Evolutionary conservation across 768 basidiomycete species (phyloP), one percentile per base, ranked within the genome.

Genomic region (Termitomyces sp.): DNA sequence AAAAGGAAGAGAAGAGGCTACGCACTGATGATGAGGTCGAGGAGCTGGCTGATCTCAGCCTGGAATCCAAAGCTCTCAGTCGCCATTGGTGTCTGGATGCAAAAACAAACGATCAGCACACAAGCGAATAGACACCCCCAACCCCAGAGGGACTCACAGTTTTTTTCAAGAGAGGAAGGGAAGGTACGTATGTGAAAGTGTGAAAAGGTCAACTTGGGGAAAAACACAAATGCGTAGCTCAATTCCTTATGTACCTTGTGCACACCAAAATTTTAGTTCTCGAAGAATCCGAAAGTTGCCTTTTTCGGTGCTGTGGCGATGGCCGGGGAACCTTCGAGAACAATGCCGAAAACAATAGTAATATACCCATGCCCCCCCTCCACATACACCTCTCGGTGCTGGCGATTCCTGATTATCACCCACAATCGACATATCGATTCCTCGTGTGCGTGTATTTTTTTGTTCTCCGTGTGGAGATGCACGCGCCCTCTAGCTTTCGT

Each of bases 21-120:
- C 90, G 58, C 68, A 93, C 91, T 98, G 84, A 98, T 98, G 81
- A 98, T 98, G 70, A 98, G 78, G 81, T 98, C 96, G 63, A 98
- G 83, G 67, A 98, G 82, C 78, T 98, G 97, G 73, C 88, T 90
- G 86, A 99, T 98, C 84, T 98, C 96, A 72, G 96, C 96, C 74
- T 98, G 94, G 86, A 95, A 95, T 73, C 91, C 91, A 74, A 94
- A 94, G 78, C 85, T 87, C 78, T 94, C 91, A 57, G 85, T 74
- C 66, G 87, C 83, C 88, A 89, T 88, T 72, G 66, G 68, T 63
- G 68, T 63, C 65, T 64, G 51, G 15, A 54, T 26, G 9, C 7
- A 35, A 3, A 35, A 3, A 33, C 2, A 12, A 19, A 31, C 3
- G 35, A 59, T 55, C 33, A 56, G 53, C 53, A 51, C 49, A 56